phyloP scores from a whole-genome alignment of 2,329 filamentous ascomycete species.

The Botrytis galanthina region DNA sequence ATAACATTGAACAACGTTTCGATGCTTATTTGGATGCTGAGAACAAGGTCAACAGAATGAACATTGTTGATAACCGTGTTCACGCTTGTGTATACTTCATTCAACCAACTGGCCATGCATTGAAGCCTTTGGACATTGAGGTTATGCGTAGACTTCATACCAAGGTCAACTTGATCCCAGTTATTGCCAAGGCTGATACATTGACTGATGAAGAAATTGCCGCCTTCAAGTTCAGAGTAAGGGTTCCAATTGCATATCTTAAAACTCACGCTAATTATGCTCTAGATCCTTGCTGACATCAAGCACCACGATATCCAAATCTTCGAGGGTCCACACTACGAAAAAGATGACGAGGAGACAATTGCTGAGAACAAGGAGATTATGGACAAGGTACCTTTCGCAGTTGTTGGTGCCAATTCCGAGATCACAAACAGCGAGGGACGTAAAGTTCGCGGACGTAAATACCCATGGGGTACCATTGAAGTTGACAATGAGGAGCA shows the following conservation, averaged over 20 bases:
- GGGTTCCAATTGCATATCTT: conserved; percentile 41
- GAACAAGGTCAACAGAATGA: conserved; percentile 99
- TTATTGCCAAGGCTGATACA: conserved; percentile 98
- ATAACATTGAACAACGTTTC: conserved; percentile 99
- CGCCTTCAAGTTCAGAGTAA: conserved; percentile 92
- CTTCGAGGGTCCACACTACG: conserved; percentile 97
- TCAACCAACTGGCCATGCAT: conserved; percentile 94
- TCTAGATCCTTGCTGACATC: conserved; percentile 91
- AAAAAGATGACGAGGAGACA: conserved; percentile 98
- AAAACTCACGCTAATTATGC: conserved; percentile 24
- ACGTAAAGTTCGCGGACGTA: conserved; percentile 90
- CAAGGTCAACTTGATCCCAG: conserved; percentile 99
- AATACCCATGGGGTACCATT: conserved; percentile 97
- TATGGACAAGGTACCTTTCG: conserved; percentile 99
- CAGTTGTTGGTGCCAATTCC: conserved; percentile 93
- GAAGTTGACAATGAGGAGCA: conserved; percentile 99
- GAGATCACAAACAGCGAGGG: conserved; percentile 91
- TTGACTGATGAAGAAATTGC: conserved; percentile 94
- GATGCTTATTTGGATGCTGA: conserved; percentile 98
- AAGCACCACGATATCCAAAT: conserved; percentile 97
- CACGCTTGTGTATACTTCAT: conserved; percentile 99
- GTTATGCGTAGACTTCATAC: conserved; percentile 99
- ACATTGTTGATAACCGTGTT: conserved; percentile 99
- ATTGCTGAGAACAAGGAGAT: conserved; percentile 99
- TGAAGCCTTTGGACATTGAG: conserved; percentile 98